Base-by-base conservation (phyloP, 106 monocot species). In the Dendrobium nobile region DNA sequence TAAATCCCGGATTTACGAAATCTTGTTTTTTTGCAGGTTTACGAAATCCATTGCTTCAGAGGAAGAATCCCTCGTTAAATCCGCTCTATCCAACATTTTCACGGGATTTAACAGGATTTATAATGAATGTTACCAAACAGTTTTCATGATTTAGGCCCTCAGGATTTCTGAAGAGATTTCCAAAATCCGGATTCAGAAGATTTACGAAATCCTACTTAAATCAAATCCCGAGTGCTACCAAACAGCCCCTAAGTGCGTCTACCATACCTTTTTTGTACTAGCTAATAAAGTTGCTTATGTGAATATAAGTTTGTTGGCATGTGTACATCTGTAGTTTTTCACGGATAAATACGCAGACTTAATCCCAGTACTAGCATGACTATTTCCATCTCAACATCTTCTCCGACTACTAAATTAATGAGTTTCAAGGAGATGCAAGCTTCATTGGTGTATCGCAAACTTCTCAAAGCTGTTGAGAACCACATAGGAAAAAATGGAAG, bases 391-490 rank as follows among this genome's bases (percentile, higher is more conserved):
- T 33, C 20, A 10, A 9, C 70, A 37, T 33, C 10, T 28, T 74
- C 41, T 20, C 41, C 43, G 44, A 74, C 1, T 44, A 44, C 43
- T 33, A 74, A 74, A 74, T 72, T 74, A 76, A 80, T 61, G 73
- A 33, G 73, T 33, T 75, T 37, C 18, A 70, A 75, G 78, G 76
- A 26, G 9, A 80, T 82, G 84, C 65, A 79, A 78, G 78, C 78
- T 55, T 78, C 77, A 19, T 80, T 75, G 17, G 89, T 88, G 0
- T 97, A 94, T 80, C 87, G 90, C 10, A 79, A 81, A 22, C 80
- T 97, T 74, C 77, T 97, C 75, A 97, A 87, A 77, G 90, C 92
- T 73, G 85, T 94, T 19, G 51, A 89, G 43, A 97, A 92, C 33
- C 92, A 97, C 73, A 82, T 97, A 20, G 94, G 94, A 22, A 84